Evolutionary conservation across 169 alveolate species (phyloP).

Genomic region (Eimeria tenella): DNA sequence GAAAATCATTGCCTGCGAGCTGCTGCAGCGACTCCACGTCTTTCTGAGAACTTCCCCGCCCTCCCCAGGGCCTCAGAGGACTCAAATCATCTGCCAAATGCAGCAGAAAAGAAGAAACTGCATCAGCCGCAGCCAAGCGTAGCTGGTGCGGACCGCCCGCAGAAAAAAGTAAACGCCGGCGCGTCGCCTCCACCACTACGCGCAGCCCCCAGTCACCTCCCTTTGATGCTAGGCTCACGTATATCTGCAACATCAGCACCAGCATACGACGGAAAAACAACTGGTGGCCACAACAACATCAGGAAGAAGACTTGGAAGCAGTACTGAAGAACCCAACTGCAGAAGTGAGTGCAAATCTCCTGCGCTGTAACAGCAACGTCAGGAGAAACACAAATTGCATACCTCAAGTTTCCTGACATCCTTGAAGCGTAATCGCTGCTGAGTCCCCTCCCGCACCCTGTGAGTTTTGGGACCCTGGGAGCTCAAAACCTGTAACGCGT

Average conservation of each 20-base stretch:
- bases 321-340: background rate
- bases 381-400: background rate
- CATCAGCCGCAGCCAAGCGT: constrained; percentile 37
- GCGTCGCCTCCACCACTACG: constrained; percentile 30
- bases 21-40: constrained; percentile 43
- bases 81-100: constrained; percentile 44
- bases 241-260: constrained; percentile 19
- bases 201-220: constrained; percentile 57
- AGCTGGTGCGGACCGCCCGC: background rate
- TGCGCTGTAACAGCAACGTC: background rate
- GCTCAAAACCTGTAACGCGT: constrained; percentile 9
- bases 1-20: background rate
- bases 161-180: background rate
- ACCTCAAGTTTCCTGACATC: constrained; percentile 54
- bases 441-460: constrained; percentile 43
- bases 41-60: background rate
- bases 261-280: background rate
- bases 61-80: background rate
- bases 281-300: background rate
- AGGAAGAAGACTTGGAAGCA: background rate
- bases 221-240: background rate
- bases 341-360: background rate
- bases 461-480: constrained; percentile 21
- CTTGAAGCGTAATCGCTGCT: constrained; percentile 23
- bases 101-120: constrained; percentile 42